phyloP scores from a whole-genome alignment of 345 rosid genomes.

The Eutrema yunnanense region DNA sequence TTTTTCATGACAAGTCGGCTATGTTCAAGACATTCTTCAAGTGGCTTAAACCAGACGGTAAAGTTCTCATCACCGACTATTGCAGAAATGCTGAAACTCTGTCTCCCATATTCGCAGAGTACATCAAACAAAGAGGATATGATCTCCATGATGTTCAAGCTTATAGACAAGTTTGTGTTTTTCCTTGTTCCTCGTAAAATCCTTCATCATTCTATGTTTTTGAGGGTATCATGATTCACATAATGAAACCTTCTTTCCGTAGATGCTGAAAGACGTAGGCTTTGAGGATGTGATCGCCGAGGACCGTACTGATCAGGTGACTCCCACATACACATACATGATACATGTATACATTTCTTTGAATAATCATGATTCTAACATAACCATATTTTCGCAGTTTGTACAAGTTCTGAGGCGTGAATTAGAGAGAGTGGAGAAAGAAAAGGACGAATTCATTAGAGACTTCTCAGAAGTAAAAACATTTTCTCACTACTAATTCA shows the following conservation, averaged over 20 bases:
- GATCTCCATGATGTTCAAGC: constrained; percentile 85
- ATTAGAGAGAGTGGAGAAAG: constrained; percentile 56
- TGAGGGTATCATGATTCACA: neutral
- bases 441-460: constrained; percentile 54
- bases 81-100: constrained; percentile 66
- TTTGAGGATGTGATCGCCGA: constrained; percentile 69
- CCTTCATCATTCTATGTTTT: neutral
- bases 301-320: constrained; percentile 85
- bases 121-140: constrained; percentile 89
- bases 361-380: neutral
- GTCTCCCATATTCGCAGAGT: constrained; percentile 49
- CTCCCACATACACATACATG: neutral
- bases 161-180: constrained; percentile 63
- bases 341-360: neutral
- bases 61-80: constrained; percentile 82
- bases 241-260: neutral
- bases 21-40: constrained; percentile 71
- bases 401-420: constrained; percentile 59
- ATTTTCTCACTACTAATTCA: neutral
- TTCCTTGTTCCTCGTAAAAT: neutral
- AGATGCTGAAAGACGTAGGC: constrained; percentile 91
- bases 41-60: constrained; percentile 97
- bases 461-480: constrained; percentile 66
- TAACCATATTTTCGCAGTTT: constrained; percentile 41
- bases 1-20: constrained; percentile 77